phyloP scores from a whole-genome alignment of 768 basidiomycete genomes.

The Flagelloscypha sp. region DNA sequence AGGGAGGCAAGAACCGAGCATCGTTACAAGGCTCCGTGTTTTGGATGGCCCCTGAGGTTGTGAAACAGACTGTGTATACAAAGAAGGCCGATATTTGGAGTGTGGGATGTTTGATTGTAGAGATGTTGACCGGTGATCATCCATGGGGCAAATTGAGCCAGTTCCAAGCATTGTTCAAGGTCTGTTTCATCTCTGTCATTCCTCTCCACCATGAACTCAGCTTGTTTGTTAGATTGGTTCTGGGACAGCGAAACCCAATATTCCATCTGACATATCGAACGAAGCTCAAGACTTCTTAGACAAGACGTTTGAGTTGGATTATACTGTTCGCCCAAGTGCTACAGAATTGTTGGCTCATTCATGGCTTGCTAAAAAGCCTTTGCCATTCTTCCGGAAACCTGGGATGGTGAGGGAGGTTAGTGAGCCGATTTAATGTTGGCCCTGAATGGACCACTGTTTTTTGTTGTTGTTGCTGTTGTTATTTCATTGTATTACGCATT shows the following conservation, averaged over 20 bases:
- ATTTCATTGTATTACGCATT: too few species aligned
- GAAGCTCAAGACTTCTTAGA: slow-evolving; percentile 85
- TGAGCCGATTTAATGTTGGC: too few species aligned
- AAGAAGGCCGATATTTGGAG: slow-evolving; percentile 95
- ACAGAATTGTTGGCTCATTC: slow-evolving; percentile 63
- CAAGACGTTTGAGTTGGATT: slow-evolving; percentile 80
- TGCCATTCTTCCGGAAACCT: too few species aligned
- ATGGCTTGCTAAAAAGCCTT: slow-evolving; percentile 50
- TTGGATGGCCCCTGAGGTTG: slow-evolving; percentile 99
- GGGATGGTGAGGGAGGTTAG: too few species aligned
- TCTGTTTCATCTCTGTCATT: too few species aligned
- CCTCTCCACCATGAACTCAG: too few species aligned
- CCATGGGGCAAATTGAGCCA: slow-evolving; percentile 94
- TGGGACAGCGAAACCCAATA: slow-evolving; percentile 71
- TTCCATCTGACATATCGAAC: slow-evolving; percentile 83
- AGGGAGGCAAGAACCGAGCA: slow-evolving; percentile 78
- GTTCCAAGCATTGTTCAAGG: slow-evolving; percentile 99
- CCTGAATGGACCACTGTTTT: too few species aligned
- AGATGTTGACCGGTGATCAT: slow-evolving; percentile 95
- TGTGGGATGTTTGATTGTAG: slow-evolving; percentile 88
- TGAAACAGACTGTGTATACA: slow-evolving; percentile 90
- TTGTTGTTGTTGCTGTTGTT: too few species aligned
- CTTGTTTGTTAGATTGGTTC: slow-evolving; percentile 64
- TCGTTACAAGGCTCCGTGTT: slow-evolving; percentile 97
- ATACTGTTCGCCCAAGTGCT: slow-evolving; percentile 73